These are phyloP conservation scores for Diaporthe eres DNA, from an alignment of 2,329 filamentous ascomycete species.

Conservation along the genomic window DNA sequence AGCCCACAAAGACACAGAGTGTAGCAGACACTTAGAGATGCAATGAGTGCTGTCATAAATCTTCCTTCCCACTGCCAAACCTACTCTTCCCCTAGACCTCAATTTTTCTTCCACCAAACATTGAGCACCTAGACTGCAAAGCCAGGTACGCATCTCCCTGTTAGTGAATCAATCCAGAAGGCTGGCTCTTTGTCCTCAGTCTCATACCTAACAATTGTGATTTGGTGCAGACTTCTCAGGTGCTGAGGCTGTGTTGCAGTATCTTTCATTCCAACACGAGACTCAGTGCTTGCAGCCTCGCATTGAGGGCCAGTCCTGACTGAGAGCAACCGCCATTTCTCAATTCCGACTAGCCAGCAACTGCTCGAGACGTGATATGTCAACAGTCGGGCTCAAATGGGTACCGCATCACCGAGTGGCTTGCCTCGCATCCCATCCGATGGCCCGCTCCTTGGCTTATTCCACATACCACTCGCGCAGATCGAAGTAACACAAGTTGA, in stretches of 20 bases:
- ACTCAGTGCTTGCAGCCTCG: background rate
- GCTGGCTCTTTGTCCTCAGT: no score
- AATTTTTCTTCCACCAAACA: background rate
- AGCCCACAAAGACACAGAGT: no score
- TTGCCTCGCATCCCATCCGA: background rate
- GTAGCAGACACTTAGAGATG: background rate
- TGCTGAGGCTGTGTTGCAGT: no score
- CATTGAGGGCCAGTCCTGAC: background rate
- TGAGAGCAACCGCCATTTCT: no score
- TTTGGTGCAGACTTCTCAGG: no score
- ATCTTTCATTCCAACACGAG: no score
- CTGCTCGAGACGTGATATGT: background rate
- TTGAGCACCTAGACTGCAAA: background rate
- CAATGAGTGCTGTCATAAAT: accelerated
- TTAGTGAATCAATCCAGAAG: no score
- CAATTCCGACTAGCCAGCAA: background rate
- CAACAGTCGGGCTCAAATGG: background rate
- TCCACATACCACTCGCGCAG: background rate
- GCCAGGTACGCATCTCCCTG: background rate
- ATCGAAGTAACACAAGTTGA: slow-evolving; percentile 3
- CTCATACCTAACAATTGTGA: no score
- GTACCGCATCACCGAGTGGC: background rate
- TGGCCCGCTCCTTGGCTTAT: background rate
- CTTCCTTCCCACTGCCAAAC: background rate
- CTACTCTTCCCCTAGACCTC: background rate